Percentiles rank a stretch among this genome's conserved stretches.
Evolutionary conservation across 495 filamentous ascomycete genomes (phyloP).

Genomic region (Xylaria flabelliformis): DNA sequence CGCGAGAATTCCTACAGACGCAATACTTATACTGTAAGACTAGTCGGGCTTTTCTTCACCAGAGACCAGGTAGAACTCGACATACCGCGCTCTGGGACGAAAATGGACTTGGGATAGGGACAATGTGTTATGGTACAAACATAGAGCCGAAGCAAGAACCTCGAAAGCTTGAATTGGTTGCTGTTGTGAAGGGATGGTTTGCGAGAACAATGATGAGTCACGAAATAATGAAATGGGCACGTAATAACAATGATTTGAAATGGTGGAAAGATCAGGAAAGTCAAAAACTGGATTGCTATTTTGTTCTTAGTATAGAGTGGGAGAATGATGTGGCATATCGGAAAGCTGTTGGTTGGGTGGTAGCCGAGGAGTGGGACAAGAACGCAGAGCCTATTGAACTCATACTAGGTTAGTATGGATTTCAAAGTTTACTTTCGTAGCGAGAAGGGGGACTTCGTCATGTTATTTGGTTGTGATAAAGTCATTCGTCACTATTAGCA

Average conservation of each 20-base stretch:
- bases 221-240: slow-evolving; percentile 6
- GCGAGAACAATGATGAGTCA: not conserved
- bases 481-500: not conserved
- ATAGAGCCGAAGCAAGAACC: not conserved
- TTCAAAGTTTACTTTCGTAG: not conserved
- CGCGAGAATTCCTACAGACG: not conserved
- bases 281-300: slow-evolving; percentile 7
- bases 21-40: slow-evolving; percentile 16
- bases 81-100: slow-evolving; percentile 3
- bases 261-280: slow-evolving; percentile 7
- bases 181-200: not conserved
- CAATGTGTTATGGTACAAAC: not conserved
- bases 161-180: not conserved
- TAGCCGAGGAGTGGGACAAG: not conserved
- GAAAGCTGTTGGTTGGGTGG: slow-evolving; percentile 1
- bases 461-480: not conserved
- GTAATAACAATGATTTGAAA: not conserved
- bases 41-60: not conserved
- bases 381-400: not conserved
- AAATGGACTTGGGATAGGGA: not conserved
- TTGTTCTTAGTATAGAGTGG: slow-evolving; percentile 14
- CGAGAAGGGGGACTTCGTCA: not conserved
- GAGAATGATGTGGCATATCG: slow-evolving; percentile 3
- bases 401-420: not conserved
- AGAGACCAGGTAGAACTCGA: not conserved